Percentiles rank a stretch among this genome's conserved stretches.
Evolutionary conservation across 352 stramenopile genomes (phyloP).

Genomic region (Phytophthora pisi): DNA sequence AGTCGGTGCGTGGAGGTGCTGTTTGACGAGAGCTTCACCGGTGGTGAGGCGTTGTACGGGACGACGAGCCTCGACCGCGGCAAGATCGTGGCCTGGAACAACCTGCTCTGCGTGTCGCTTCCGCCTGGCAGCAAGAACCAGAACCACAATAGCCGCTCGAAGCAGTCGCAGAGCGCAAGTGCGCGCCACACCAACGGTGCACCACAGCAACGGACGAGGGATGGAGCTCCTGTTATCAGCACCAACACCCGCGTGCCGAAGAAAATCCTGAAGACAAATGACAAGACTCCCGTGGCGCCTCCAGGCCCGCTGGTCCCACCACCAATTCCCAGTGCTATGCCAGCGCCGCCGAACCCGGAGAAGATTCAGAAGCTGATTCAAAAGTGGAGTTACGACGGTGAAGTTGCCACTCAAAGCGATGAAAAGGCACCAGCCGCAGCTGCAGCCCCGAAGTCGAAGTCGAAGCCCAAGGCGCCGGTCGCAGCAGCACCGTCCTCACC

Average conservation of each 20-base stretch:
- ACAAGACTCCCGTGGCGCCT: conserved; percentile 16
- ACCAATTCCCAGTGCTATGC: conserved; percentile 42
- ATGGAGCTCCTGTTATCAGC: conserved; percentile 26
- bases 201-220: conserved; percentile 18
- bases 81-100: conserved; percentile 95
- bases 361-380: conserved; percentile 71
- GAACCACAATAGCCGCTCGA: conserved; percentile 18
- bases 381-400: conserved; percentile 61
- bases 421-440: conserved; percentile 3
- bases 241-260: conserved; percentile 31
- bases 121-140: conserved; percentile 40
- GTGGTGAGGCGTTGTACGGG: conserved; percentile 95
- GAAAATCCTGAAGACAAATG: conserved; percentile 30
- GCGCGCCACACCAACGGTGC: conserved; percentile 11
- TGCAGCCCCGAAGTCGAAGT: neutral
- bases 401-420: conserved; percentile 22
- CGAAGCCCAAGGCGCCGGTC: neutral
- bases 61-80: conserved; percentile 94
- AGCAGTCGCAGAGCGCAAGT: conserved; percentile 24
- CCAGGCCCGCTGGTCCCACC: conserved; percentile 29
- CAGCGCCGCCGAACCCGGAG: conserved; percentile 48
- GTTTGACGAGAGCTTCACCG: conserved; percentile 97
- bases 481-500: conserved; percentile 4
- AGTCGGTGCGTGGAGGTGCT: conserved; percentile 98
- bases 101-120: conserved; percentile 73